A percentile compares a stretch with the other conserved stretches of the same genome.
Evolutionary conservation across 192 early-diverging fungal genomes (phyloP).

Genomic region (Coemansia sp.): DNA sequence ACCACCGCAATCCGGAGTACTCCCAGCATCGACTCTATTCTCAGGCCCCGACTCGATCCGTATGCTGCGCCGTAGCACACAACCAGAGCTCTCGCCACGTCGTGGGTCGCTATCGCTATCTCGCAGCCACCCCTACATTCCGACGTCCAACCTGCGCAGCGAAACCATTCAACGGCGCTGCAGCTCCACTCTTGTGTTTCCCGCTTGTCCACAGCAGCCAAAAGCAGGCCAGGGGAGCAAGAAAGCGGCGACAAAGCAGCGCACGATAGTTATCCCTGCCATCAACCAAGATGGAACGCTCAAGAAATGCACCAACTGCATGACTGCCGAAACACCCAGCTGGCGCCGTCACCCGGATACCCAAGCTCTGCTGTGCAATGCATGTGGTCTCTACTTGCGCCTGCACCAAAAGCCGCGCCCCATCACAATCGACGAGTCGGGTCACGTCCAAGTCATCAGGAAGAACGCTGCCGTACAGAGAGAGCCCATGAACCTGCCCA

Average conservation of each 20-base stretch:
- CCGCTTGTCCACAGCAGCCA: not conserved
- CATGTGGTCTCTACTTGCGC: conserved; percentile 56
- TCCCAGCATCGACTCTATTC: not conserved
- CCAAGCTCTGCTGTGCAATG: conserved; percentile 65
- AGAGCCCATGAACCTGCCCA: conserved; percentile 39
- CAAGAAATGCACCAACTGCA: conserved; percentile 61
- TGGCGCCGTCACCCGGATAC: conserved; percentile 66
- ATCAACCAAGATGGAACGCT: conserved; percentile 45
- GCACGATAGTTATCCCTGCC: conserved; percentile 27
- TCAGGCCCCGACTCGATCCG: not conserved
- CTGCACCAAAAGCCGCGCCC: conserved; percentile 41
- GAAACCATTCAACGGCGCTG: not conserved
- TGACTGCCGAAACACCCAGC: conserved; percentile 57
- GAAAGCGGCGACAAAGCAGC: not conserved
- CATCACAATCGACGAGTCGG: conserved; percentile 34
- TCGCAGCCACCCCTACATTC: conserved; percentile 26
- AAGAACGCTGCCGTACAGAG: conserved; percentile 48
- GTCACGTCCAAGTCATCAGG: conserved; percentile 42
- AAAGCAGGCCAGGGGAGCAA: not conserved
- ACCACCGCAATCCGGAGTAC: not conserved
- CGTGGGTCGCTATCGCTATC: conserved; percentile 9
- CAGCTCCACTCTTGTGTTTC: not conserved
- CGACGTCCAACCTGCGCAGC: not conserved
- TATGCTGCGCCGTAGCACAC: conserved; percentile 15
- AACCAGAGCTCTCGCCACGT: not conserved